Conservation (phyloP, 495 filamentous ascomycete genomes). For the Amorphotheca resinae region DNA sequence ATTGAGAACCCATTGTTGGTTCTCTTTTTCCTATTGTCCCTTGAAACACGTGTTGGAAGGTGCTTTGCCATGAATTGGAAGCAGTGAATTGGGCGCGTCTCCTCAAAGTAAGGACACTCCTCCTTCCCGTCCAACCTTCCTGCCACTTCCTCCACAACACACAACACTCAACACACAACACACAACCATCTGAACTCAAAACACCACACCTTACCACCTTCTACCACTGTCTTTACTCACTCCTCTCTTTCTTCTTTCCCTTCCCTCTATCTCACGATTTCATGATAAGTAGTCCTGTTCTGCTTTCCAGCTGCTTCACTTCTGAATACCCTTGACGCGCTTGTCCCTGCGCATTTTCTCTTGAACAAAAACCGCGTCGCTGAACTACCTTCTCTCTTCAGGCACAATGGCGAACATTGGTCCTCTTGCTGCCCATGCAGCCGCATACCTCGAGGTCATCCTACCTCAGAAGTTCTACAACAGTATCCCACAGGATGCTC, state of each 20-base stretch:
- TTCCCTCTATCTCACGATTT: neutral
- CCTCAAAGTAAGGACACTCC: no score
- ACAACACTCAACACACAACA: no score
- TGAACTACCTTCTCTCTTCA: neutral
- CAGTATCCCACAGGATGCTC: conserved; percentile 12
- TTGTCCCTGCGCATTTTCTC: neutral
- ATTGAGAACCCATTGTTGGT: no score
- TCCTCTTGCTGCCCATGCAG: neutral
- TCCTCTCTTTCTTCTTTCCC: neutral
- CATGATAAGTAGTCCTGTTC: no score
- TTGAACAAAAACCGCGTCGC: no score
- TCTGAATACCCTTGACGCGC: neutral
- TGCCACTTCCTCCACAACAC: neutral
- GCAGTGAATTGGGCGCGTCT: no score
- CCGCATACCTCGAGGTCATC: neutral
- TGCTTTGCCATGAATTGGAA: no score
- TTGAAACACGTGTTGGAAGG: no score
- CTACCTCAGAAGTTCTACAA: conserved; percentile 17
- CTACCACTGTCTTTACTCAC: neutral
- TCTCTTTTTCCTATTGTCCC: no score
- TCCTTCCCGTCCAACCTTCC: neutral
- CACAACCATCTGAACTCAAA: no score
- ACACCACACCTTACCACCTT: neutral
- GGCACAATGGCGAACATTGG: neutral
- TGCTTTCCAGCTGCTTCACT: no score